Conservation (phyloP, 805 yeast species). For the Teunomyces cretensis region DNA sequence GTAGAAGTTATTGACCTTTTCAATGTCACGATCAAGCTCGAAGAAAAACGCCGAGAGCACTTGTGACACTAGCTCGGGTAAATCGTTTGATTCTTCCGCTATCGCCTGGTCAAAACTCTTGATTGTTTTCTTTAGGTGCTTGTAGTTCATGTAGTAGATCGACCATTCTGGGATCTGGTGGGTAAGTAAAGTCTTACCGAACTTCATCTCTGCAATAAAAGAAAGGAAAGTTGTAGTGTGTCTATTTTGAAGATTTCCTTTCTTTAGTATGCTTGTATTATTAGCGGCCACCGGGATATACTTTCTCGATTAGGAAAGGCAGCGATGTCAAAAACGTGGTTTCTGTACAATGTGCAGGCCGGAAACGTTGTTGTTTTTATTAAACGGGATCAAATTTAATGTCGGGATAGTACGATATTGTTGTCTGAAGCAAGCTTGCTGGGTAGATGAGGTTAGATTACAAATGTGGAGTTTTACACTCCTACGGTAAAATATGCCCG, state of each 20-base stretch:
- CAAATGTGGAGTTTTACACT: too few relatives aligned
- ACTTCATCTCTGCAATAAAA: slow-evolving; percentile 55
- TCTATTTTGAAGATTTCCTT: too few relatives aligned
- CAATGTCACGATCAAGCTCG: slow-evolving; percentile 77
- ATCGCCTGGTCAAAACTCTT: slow-evolving; percentile 55
- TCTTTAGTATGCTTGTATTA: not conserved
- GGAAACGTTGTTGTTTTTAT: not conserved
- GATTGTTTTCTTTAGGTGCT: slow-evolving; percentile 76
- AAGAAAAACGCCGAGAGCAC: slow-evolving; percentile 68
- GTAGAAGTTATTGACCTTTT: slow-evolving; percentile 77
- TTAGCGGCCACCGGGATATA: not conserved
- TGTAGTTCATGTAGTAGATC: slow-evolving; percentile 79
- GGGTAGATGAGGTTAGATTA: too few relatives aligned
- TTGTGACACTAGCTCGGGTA: slow-evolving; percentile 18
- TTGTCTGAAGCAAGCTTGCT: too few relatives aligned
- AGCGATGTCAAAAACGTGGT: slow-evolving; percentile 3
- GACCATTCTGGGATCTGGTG: slow-evolving; percentile 97
- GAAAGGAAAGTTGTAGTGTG: not conserved
- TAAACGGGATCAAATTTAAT: not conserved
- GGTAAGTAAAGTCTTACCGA: slow-evolving; percentile 72
- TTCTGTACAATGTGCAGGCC: not conserved
- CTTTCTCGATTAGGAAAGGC: slow-evolving; percentile 1
- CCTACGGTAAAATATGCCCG: too few relatives aligned
- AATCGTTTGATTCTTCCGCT: slow-evolving; percentile 18
- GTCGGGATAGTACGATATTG: too few relatives aligned